Conservation (phyloP, 2,329 filamentous ascomycete genomes). For the Endothia cerciana region DNA sequence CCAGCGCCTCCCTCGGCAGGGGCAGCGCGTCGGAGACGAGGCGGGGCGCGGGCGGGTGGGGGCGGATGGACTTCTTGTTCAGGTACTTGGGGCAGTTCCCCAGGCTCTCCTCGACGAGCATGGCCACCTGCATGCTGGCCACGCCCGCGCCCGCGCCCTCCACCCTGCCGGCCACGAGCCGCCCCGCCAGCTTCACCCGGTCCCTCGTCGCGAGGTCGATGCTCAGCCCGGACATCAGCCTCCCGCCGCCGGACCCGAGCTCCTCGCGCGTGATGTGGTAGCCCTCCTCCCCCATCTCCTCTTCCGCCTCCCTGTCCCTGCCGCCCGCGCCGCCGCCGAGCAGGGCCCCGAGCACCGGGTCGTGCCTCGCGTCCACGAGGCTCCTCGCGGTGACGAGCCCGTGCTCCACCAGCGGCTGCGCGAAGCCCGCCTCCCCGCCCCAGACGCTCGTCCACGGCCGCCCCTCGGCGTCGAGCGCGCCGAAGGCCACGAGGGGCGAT, state of each 20-base stretch:
- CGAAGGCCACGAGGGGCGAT: conserved; percentile 73
- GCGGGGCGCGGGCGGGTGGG: conserved; percentile 55
- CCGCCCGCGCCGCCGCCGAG: conserved; percentile 36
- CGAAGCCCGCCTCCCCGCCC: conserved; percentile 75
- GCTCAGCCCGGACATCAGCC: conserved; percentile 56
- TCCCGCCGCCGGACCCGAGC: conserved; percentile 42
- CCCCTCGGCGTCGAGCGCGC: conserved; percentile 67
- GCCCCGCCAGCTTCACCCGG: conserved; percentile 74
- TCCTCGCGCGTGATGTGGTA: conserved; percentile 42
- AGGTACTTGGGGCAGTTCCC: conserved; percentile 89
- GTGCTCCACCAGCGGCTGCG: conserved; percentile 65
- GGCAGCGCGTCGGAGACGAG: conserved; percentile 42
- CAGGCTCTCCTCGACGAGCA: conserved; percentile 72
- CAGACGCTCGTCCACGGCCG: conserved; percentile 78
- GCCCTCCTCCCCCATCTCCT: background rate
- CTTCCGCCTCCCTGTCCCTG: conserved; percentile 43
- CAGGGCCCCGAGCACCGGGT: conserved; percentile 70
- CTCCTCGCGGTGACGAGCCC: conserved; percentile 58
- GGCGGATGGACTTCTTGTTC: conserved; percentile 69
- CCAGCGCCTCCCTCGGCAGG: conserved; percentile 58
- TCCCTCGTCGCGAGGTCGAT: conserved; percentile 70
- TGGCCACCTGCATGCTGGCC: conserved; percentile 57
- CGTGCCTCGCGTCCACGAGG: conserved; percentile 61
- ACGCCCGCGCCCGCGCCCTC: conserved; percentile 37
- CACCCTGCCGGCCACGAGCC: conserved; percentile 67